Percentiles rank a stretch among this genome's conserved stretches.
Conservation (phyloP, 2,329 filamentous ascomycete species). For the Polychaeton citri region DNA sequence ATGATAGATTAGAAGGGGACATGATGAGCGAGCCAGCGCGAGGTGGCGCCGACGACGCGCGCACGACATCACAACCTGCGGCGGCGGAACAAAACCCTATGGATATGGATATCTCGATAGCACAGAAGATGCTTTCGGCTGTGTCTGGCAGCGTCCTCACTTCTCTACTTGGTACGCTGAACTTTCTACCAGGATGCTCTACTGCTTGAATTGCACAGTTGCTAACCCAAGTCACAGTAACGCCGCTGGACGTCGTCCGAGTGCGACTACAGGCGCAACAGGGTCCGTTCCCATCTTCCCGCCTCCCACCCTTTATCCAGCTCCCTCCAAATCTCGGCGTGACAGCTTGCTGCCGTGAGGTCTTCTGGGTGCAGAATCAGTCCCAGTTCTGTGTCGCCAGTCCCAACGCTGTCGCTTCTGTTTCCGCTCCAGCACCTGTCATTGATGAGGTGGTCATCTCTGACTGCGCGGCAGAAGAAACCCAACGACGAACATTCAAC, state of each 20-base stretch:
- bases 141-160: slow-evolving; percentile 83
- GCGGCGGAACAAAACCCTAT: slow-evolving; percentile 15
- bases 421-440: slow-evolving; percentile 28
- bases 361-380: slow-evolving; percentile 88
- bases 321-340: slow-evolving; percentile 79
- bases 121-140: slow-evolving; percentile 90
- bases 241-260: slow-evolving; percentile 90
- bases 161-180: slow-evolving; percentile 61
- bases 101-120: slow-evolving; percentile 57
- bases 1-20: slow-evolving; percentile 22
- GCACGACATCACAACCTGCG: slow-evolving; percentile 7
- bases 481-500: slow-evolving; percentile 68
- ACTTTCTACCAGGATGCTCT: no score
- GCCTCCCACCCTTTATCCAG: slow-evolving; percentile 44
- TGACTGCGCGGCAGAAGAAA: slow-evolving; percentile 79
- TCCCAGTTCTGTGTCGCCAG: slow-evolving; percentile 64
- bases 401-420: slow-evolving; percentile 23
- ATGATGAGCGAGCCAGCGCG: slow-evolving; percentile 1
- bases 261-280: slow-evolving; percentile 84
- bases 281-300: slow-evolving; percentile 41
- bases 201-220: no score
- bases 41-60: slow-evolving; percentile 7
- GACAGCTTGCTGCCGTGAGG: slow-evolving; percentile 88
- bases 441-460: slow-evolving; percentile 31
- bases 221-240: slow-evolving; percentile 44